phyloP scores from a whole-genome alignment of 1,284 basidiomycete genomes.

The Leccinum subrobustum region DNA sequence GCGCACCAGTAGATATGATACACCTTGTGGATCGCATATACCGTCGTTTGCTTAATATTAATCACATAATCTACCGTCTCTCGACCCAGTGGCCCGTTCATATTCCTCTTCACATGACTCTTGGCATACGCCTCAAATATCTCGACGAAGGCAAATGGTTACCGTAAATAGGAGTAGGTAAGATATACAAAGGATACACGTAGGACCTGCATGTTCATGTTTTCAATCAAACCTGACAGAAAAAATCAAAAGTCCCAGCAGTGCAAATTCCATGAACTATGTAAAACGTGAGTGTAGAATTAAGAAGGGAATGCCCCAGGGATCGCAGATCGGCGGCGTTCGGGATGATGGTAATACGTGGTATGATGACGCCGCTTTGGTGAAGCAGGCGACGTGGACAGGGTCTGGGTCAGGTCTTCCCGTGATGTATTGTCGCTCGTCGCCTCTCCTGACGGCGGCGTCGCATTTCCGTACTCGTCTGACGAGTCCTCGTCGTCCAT shows the following conservation, averaged over 20 bases:
- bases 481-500: conserved; percentile 42
- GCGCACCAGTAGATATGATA: conserved; percentile 14
- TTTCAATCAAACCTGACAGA: neutral
- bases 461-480: conserved; percentile 28
- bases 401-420: conserved; percentile 19
- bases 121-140: neutral
- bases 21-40: conserved; percentile 17
- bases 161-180: neutral
- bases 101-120: neutral
- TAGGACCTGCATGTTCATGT: neutral
- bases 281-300: neutral
- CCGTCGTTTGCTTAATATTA: conserved; percentile 31
- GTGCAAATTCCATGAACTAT: neutral
- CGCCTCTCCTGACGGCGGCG: conserved; percentile 21
- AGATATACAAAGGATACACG: neutral
- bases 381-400: conserved; percentile 17
- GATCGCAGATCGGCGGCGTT: conserved; percentile 28
- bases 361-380: conserved; percentile 31
- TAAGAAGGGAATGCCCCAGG: conserved; percentile 31
- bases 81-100: neutral
- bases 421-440: conserved; percentile 18
- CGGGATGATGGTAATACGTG: conserved; percentile 35
- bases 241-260: neutral
- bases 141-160: neutral
- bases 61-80: conserved; percentile 4